Base-by-base conservation (phyloP, 2,329 filamentous ascomycete genomes). In the Colletotrichum salicis region DNA sequence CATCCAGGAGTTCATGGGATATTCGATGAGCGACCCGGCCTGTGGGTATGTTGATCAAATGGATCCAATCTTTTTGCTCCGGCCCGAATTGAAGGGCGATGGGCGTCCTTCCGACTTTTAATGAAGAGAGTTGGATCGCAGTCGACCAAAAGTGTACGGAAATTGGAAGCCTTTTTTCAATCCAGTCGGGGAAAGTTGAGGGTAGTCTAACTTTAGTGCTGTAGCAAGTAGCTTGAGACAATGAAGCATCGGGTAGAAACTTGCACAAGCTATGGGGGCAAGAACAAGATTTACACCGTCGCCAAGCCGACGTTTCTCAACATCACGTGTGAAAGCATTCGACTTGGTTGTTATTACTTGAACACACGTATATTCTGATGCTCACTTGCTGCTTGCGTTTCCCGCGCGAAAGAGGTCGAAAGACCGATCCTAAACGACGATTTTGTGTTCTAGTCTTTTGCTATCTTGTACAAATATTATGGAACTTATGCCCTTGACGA, bases 11-110 rank as follows among this genome's bases (percentile, higher is more conserved):
- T 70, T 55, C 35, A 70, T 66, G 67, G 67, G 67, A 7, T 70
- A 70, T 37, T 56, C 62, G 2, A 60, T 66, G 6, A 70, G 62
- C n/a, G 63, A 70, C 10, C 67, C 67, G 31, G 67, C 67, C n/a
- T 70, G 67, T 35, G 67, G 67, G 22, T 70, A 66, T 12, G 67
- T 70, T 4, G 62, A 70, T 33, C 55, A 70, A 19, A 52, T 70
- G 31, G 62, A 70, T 52, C 67, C 67, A 5, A 66, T 70, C 24
- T 66, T 70, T 29, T 24, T 70, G 12, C 19, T 70, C 27, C 56
- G 63, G 7, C 67, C 67, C 6, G 67, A 70, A 5, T 48, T 70
- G 35, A 70, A 70, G 27, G 63, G 56, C 4, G 62, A 66, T 19
- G 63, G 67, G 11, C 63, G 62, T 13, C 62, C 67, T 8, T 55